Percentiles rank a stretch among this genome's conserved stretches.
Conservation (phyloP, 805 yeast genomes). For the Wickerhamiella azyma region DNA sequence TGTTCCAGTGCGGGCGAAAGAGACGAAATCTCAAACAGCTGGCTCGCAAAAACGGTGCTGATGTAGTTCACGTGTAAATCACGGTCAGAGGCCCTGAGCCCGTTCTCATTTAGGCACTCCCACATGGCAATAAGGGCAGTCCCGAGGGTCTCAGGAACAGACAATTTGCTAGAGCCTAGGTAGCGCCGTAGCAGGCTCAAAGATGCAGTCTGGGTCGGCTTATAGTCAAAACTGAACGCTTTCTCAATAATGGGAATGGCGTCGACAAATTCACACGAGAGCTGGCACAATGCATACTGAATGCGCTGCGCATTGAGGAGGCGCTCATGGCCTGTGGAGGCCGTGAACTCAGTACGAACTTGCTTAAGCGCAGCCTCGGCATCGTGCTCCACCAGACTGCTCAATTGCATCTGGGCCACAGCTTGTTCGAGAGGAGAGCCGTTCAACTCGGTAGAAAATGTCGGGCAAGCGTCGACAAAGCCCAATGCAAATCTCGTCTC, state of each 20-base stretch:
- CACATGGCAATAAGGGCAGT: slow-evolving; percentile 26
- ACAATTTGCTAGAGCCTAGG: background rate
- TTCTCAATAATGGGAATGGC: slow-evolving; percentile 8
- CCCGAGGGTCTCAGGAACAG: background rate
- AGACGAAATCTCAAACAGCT: slow-evolving; percentile 25
- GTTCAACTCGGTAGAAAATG: background rate
- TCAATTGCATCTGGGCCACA: background rate
- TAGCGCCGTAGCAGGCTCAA: slow-evolving; percentile 9
- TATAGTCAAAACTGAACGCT: slow-evolving; percentile 9
- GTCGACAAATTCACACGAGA: background rate
- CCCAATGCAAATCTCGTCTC: background rate
- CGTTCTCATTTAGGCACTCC: slow-evolving; percentile 41
- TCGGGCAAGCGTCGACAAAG: background rate
- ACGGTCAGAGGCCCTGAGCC: slow-evolving; percentile 53
- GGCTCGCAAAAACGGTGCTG: slow-evolving; percentile 30
- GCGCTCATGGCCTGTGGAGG: background rate
- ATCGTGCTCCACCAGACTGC: background rate
- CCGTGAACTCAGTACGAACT: background rate
- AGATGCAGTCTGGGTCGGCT: slow-evolving; percentile 8
- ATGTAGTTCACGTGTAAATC: slow-evolving; percentile 47
- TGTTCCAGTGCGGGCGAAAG: slow-evolving; percentile 23
- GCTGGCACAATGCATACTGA: background rate
- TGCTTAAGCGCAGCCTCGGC: background rate
- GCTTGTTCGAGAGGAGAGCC: background rate
- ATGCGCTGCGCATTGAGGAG: slow-evolving; percentile 8